Base-by-base conservation (phyloP, 2,329 filamentous ascomycete species). In the Zymoseptoria crescenta region DNA sequence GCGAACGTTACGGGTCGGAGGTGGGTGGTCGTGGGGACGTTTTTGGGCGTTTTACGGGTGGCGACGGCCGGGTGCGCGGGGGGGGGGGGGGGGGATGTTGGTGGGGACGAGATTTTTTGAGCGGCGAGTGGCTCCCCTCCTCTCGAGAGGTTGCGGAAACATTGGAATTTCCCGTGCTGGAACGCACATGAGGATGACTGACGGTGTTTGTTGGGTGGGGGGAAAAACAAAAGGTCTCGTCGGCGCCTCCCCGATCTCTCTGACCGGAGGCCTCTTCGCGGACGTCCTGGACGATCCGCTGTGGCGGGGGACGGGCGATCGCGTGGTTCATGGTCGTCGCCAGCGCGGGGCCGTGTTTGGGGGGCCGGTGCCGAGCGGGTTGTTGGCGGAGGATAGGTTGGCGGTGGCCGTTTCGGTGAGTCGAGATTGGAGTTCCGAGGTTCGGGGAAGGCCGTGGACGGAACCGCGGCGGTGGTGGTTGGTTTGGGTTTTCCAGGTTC, bases 1-100 rank as follows among this genome's bases (percentile, higher is more conserved):
- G 69, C 27, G 76, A 78, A 63, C 69, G 74, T 1, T 76, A 70
- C 61, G 76, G 77, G 1, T n/a, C 72, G 77, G 7, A 74, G 78
- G 52, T 78, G 72, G 41, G 72, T 74, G 4, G 56, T 61, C 24
- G 45, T 64, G n/a, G n/a, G 52, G 2, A 63, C 62, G 0, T 64
- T 59, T 54, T 27, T 56, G 21, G 56, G 49, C 28, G n/a, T n/a
- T 64, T 57, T 29, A 56, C 62, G 16, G 49, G 49, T n/a, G 13
- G 62, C 60, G 30, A 75, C 83, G 56, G 69, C 83, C 0, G 72
- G 67, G 4, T 77, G 79, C 0, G 72, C 74, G 0, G 64, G 75
- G 4, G 68, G 74, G 1, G 0, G 76, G 57, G 9, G 63, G 61
- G 62, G 35, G 56, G 10, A 59, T 54, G 5, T 64, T 64, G 20